phyloP scores from a whole-genome alignment of 345 rosid genomes.

The Citrus cavaleriei region DNA sequence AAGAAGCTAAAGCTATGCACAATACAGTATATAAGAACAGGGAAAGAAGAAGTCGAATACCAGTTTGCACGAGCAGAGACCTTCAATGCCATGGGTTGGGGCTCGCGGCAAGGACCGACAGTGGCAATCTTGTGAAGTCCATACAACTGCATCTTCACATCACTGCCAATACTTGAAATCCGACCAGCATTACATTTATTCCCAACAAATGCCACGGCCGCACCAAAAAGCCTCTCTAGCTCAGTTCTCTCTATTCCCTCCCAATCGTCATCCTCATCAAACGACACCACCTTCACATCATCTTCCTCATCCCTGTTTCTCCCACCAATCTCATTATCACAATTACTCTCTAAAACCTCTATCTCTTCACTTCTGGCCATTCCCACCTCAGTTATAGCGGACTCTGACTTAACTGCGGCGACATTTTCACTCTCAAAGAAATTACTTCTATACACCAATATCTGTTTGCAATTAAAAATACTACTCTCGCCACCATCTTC shows the following conservation, averaged over 20 bases:
- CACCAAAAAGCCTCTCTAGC: constrained; percentile 38
- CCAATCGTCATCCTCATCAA: constrained; percentile 45
- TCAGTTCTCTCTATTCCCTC: constrained; percentile 49
- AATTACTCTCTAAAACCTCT: constrained; percentile 6
- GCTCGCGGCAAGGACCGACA: constrained; percentile 47
- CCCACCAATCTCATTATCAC: neutral
- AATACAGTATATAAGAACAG: neutral
- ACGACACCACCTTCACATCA: constrained; percentile 3
- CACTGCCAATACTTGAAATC: constrained; percentile 14
- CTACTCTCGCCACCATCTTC: constrained; percentile 3
- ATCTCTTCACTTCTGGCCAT: constrained; percentile 7
- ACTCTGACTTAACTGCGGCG: neutral
- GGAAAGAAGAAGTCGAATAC: constrained; percentile 15
- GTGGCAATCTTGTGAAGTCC: constrained; percentile 56
- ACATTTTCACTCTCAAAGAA: neutral
- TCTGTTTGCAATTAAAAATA: neutral
- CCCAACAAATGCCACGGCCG: constrained; percentile 36
- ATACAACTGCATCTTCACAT: constrained; percentile 31
- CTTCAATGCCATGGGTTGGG: constrained; percentile 41
- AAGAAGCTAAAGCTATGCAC: neutral
- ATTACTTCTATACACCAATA: neutral
- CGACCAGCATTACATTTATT: constrained; percentile 21
- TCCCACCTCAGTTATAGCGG: neutral
- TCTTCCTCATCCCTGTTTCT: neutral
- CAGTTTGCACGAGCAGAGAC: constrained; percentile 53